Base-by-base conservation (phyloP, 2,329 filamentous ascomycete genomes). In the Xylaria sp. region DNA sequence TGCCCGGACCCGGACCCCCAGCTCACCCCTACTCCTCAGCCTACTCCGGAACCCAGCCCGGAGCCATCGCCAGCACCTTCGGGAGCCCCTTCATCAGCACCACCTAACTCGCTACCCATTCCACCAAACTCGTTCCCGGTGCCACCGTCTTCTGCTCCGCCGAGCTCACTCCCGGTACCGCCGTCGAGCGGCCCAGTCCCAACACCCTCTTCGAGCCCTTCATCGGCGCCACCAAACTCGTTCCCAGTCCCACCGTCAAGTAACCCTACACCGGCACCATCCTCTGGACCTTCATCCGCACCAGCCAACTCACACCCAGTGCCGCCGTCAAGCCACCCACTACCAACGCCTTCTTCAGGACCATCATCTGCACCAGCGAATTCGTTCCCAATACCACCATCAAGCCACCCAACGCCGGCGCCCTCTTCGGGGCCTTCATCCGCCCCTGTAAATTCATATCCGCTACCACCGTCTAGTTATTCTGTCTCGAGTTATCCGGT, bases 41-140 rank as follows among this genome's bases (percentile, higher is more conserved):
- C 48, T 1, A 21, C 19, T 8, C 57, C 49, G 1, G 49, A 44
- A 3, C 33, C 57, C 5, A 35, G 29, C 5, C 41, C 48, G 1
- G 31, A 25, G n/a, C 25, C 56, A 31, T 29, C 56, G 9, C 48
- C 57, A 15, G 43, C 49, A 6, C 38, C 38, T 33, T 54, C 51
- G 5, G 27, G 17, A 4, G 17, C 35, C 7, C 27, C 51, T 3
- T 54, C 38, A 17, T 54, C 38, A 8, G 38, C 27, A 11, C 37
- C n/a, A n/a, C n/a, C n/a, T n/a, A n/a, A n/a, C n/a, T n/a, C n/a
- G n/a, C n/a, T n/a, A n/a, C n/a, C n/a, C n/a, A n/a, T n/a, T n/a
- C n/a, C 46, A 17, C 23, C 37, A 19, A 21, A 29, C 35, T 56
- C 33, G 9, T 56, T 27, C 7, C 44, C 35, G 7, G 43, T 48